Base-by-base conservation (phyloP, 148 eudicot genomes). In the Pharnaceum exiguum region DNA sequence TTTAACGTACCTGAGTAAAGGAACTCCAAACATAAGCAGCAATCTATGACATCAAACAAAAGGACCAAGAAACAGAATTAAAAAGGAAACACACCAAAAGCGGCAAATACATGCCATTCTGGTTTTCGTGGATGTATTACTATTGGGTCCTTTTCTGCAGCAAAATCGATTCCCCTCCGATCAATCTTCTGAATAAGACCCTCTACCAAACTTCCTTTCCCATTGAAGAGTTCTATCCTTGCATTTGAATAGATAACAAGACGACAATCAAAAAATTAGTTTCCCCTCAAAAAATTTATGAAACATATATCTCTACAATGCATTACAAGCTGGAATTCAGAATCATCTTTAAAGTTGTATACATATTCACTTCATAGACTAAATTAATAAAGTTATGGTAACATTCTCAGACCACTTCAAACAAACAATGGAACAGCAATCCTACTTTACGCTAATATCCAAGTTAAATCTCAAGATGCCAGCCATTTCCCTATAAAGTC, bases 201-300 rank as follows among this genome's bases (percentile, higher is more conserved):
- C 70, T 81, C 87, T 35, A 93, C 71, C 36, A 93, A 40, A 57
- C 89, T 75, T 46, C 99, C 99, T 75, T 81, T 88, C 38, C 99
- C 96, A 85, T 93, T 75, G 63, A 88, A 88, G 55, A 93, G 95
- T 80, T 85, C 90, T 76, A 93, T 81, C 94, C 99, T 93, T 79
- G 78, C 84, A 81, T 52, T 45, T 57, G 60, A 71, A 30, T 57
- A 54, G 47, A 43, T 46, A 68, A 51, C 51, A 56, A 64, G 51
- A 54, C 16, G 68, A 16, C 23, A 39, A 11, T 38, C 39, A 55
- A 46, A 32, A 19, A 15, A 46, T 55, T 15, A 46, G 43, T 51
- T 48, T 56, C 33, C 47, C n/a, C 47, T n/a, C n/a, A n/a, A n/a
- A n/a, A n/a, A n/a, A n/a, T 61, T 46, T 48, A 29, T 43, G 5